Evolutionary conservation across 495 filamentous ascomycete genomes (phyloP), one percentile per base, ranked within the genome.

Genomic region (Penicillium paradoxum): DNA sequence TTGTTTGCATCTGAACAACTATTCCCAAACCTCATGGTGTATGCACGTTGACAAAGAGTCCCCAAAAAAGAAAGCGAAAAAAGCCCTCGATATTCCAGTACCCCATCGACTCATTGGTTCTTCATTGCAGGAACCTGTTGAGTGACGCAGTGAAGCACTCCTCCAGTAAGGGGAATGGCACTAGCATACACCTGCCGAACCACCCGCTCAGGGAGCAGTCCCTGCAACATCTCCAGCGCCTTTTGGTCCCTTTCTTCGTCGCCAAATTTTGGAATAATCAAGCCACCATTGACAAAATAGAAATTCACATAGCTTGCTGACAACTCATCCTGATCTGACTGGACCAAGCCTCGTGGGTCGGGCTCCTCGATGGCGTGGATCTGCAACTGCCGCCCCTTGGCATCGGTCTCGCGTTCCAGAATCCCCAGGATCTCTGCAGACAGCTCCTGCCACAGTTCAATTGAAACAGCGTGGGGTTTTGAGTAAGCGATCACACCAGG

Each of bases 121-220:
- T 42, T 11, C 4, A 40, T 39, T 25, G 29, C 43, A 33, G 38
- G 38, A 36, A 63, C 55, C 49, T 65, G 62, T 44, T 67, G 62
- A 3, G 65, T 65, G 10, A 58, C 59, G 43, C 65, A 63, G 49
- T 67, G 65, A 38, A 67, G 47, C 43, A 63, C 62, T 14, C 64
- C 64, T 4, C 62, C 65, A 21, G 56, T 62, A 21, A 63, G 38
- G n/a, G 62, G 59, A 40, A 67, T 60, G 8, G 59, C 59, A 41
- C 48, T 60, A 11, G 54, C 41, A 52, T 53, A 55, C n/a, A 67
- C 62, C 38, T 65, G 62, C 34, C 55, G 45, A 15, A 63, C 38
- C 14, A 57, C 53, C 9, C 64, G 52, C 24, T 61, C 59, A 1
- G 62, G 57, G 11, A 60, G 24, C 25, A 65, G 34, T 5, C 19